Evolutionary conservation across 805 yeast genomes (phyloP), one percentile per base, ranked within the genome.

Genomic region (Barnettozyma sp.): DNA sequence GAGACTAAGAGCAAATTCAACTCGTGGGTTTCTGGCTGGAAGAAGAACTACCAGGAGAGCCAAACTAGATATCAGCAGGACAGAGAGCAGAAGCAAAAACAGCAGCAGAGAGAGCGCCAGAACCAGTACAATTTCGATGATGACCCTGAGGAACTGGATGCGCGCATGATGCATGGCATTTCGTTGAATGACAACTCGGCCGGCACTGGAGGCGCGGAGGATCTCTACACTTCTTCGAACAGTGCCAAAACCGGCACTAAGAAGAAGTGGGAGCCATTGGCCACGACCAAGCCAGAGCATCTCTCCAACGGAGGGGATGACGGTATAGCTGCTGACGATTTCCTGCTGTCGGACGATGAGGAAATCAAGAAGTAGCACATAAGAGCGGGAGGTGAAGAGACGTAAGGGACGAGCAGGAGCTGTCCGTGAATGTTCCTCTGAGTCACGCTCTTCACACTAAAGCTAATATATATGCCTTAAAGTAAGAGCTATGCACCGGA

Each of bases 1-100:
- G 95, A 85, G 49, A 86, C 95, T 2, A 75, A 79, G 38, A 66
- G 72, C 31, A 79, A 81, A 37, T 74, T 87, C 40, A 79, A 82
- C 42, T 71, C 77, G 12, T 87, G 95, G 95, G 49, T 52, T 17
- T 41, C 49, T 33, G 54, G 55, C 2, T 52, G 55, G 55, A 49
- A 48, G 42, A 45, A 48, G 30, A 54, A 48, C 33, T 50, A 48
- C 28, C 33, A 42, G 10, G 30, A 30, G 21, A 36, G 43, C 8
- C 49, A 48, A 22, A 42, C 44, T 24, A 44, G 39, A 9, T 33
- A 48, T 28, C 43, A 39, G 30, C 40, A 41, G 37, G 26, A 34
- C 7, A 19, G 33, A 36, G 12, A 37, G 22, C 22, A n/a, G n/a
- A n/a, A 36, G 19, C 30, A 28, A 22, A 33, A 43, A 27, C 38